Evolutionary conservation across 345 rosid species (phyloP).

Genomic region (Eucalyptus caleyi): DNA sequence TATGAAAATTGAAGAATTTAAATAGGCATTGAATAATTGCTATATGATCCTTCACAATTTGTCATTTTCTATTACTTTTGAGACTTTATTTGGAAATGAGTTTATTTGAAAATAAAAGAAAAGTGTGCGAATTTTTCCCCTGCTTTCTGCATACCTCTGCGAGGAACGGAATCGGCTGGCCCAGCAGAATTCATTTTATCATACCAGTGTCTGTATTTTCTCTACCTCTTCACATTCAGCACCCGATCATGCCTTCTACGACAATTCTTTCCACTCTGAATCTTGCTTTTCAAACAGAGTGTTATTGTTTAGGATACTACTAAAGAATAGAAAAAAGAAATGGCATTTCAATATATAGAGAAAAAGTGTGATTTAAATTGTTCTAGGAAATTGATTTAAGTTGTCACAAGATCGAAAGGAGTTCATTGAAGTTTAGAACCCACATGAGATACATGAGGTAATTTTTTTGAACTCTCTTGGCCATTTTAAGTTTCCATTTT

Average conservation of each 20-base stretch:
- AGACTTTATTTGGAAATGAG: no score
- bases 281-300: not conserved
- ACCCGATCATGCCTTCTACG: not conserved
- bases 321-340: no score
- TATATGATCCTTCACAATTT: no score
- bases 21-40: no score
- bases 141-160: no score
- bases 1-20: no score
- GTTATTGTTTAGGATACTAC: not conserved
- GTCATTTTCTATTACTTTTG: no score
- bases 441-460: not conserved
- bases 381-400: not conserved
- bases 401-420: not conserved
- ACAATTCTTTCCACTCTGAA: not conserved
- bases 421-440: not conserved
- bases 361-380: not conserved
- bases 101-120: no score
- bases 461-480: no score
- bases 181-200: not conserved
- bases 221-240: not conserved
- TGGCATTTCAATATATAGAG: not conserved
- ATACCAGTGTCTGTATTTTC: rapidly evolving
- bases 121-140: no score
- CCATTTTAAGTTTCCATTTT: no score
- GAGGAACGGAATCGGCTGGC: no score